These are phyloP conservation scores for Xylariaceae sp. DNA, from an alignment of 2,329 filamentous ascomycete species.

Conservation along the genomic window DNA sequence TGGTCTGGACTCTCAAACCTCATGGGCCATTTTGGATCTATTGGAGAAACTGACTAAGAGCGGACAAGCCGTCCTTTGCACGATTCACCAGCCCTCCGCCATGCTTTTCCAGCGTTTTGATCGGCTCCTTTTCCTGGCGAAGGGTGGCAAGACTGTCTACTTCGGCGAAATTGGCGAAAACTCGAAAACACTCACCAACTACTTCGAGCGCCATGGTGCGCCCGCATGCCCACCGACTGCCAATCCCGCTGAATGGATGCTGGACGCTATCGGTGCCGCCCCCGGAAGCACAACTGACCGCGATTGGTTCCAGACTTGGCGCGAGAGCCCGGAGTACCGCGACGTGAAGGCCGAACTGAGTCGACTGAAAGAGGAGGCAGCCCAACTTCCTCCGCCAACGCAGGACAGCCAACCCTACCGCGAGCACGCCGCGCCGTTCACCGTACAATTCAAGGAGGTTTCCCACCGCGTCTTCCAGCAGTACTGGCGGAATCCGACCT, in stretches of 20 bases:
- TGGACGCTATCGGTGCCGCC: conserved; percentile 58
- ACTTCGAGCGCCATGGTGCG: conserved; percentile 72
- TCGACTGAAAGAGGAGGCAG: conserved; percentile 49
- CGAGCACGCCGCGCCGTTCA: conserved; percentile 78
- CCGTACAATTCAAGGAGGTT: conserved; percentile 62
- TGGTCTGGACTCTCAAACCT: conserved; percentile 87
- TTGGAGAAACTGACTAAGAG: conserved; percentile 85
- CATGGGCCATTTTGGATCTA: conserved; percentile 85
- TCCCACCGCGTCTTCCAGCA: conserved; percentile 77
- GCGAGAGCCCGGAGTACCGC: conserved; percentile 38
- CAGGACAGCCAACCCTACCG: conserved; percentile 50
- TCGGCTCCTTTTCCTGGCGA: conserved; percentile 70
- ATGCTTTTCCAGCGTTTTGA: conserved; percentile 93
- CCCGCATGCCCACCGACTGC: conserved; percentile 60
- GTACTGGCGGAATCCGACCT: conserved; percentile 85
- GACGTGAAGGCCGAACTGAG: conserved; percentile 55
- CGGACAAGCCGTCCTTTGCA: conserved; percentile 92
- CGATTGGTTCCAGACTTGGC: conserved; percentile 61
- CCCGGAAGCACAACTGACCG: conserved; percentile 60
- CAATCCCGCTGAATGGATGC: conserved; percentile 83
- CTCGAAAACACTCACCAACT: conserved; percentile 62
- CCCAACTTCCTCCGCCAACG: conserved; percentile 27
- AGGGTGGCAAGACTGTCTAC: conserved; percentile 74
- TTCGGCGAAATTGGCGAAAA: conserved; percentile 74
- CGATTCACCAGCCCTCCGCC: conserved; percentile 94